Percentiles rank a stretch among this genome's conserved stretches.
Evolutionary conservation across 2,329 filamentous ascomycete genomes (phyloP).

Genomic region (Phialocephala sp.): DNA sequence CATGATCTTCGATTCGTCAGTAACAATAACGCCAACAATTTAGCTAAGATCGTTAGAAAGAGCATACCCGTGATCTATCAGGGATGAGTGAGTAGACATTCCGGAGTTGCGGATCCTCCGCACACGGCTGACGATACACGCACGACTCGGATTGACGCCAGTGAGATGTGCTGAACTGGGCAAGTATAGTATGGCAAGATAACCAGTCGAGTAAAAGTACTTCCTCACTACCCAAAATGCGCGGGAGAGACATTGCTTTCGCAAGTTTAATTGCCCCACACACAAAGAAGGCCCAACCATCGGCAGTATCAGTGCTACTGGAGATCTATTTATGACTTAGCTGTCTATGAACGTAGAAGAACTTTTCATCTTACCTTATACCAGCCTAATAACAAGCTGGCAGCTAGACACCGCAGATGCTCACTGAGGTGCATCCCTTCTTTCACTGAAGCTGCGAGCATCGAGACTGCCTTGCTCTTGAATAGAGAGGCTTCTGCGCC

Average conservation of each 20-base stretch:
- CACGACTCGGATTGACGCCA: constrained; percentile 20
- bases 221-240: constrained; percentile 16
- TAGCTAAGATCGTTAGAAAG: too few species aligned
- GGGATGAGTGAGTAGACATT: constrained; percentile 19
- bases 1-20: too few species aligned
- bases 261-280: constrained; percentile 22
- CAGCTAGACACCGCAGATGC: constrained; percentile 18
- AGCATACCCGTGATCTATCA: constrained; percentile 12
- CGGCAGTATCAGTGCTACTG: constrained; percentile 11
- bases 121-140: constrained; percentile 17
- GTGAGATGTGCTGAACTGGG: constrained; percentile 20
- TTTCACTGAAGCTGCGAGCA: constrained; percentile 16
- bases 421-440: constrained; percentile 18
- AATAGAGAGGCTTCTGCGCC: too few species aligned
- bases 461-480: constrained; percentile 8
- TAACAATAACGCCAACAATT: too few species aligned
- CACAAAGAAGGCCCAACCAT: constrained; percentile 18
- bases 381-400: constrained; percentile 19
- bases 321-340: constrained; percentile 14
- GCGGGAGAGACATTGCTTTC: constrained; percentile 21
- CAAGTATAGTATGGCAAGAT: constrained; percentile 19
- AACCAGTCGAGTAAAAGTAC: constrained; percentile 20
- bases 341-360: neutral
- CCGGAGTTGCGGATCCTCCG: constrained; percentile 14
- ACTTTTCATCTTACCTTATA: constrained; percentile 19